Evolutionary conservation across 2,329 filamentous ascomycete genomes (phyloP).

Genomic region (Colletotrichum zoysiae): DNA sequence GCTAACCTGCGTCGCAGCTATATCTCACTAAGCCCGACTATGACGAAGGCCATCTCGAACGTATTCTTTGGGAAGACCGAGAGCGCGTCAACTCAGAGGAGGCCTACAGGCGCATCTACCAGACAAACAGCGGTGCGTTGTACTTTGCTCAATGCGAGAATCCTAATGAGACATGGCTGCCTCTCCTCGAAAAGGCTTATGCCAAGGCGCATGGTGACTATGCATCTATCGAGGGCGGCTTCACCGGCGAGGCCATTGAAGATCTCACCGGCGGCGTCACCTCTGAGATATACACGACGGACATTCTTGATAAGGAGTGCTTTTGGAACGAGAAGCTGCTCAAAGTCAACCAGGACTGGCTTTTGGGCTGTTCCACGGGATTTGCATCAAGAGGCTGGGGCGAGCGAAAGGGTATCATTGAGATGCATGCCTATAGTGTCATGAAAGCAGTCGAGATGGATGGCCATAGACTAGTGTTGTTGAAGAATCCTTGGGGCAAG

Average conservation of each 20-base stretch:
- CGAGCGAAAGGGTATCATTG: constrained; percentile 68
- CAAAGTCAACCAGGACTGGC: constrained; percentile 82
- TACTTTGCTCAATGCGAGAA: constrained; percentile 83
- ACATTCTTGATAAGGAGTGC: constrained; percentile 75
- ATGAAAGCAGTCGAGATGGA: constrained; percentile 70
- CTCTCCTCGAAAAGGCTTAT: constrained; percentile 83
- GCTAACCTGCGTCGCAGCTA: constrained; percentile 49
- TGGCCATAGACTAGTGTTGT: constrained; percentile 72
- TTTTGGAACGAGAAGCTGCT: constrained; percentile 86
- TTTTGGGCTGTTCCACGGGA: constrained; percentile 72
- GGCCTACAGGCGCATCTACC: constrained; percentile 76
- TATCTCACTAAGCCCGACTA: constrained; percentile 71
- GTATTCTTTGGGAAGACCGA: constrained; percentile 58
- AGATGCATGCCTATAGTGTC: constrained; percentile 72
- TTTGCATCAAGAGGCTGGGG: constrained; percentile 60
- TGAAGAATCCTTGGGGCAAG: constrained; percentile 85
- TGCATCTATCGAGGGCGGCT: constrained; percentile 79
- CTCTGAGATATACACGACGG: constrained; percentile 73
- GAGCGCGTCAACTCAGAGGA: constrained; percentile 66
- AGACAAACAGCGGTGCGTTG: constrained; percentile 79
- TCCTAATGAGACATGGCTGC: constrained; percentile 84
- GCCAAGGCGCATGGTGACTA: constrained; percentile 87
- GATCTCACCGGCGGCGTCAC: constrained; percentile 76
- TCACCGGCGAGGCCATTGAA: constrained; percentile 70
- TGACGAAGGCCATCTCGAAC: constrained; percentile 66